Evolutionary conservation across 140 eudicot species (phyloP), one percentile per base, ranked within the genome.

Genomic region (Artemisia princeps): DNA sequence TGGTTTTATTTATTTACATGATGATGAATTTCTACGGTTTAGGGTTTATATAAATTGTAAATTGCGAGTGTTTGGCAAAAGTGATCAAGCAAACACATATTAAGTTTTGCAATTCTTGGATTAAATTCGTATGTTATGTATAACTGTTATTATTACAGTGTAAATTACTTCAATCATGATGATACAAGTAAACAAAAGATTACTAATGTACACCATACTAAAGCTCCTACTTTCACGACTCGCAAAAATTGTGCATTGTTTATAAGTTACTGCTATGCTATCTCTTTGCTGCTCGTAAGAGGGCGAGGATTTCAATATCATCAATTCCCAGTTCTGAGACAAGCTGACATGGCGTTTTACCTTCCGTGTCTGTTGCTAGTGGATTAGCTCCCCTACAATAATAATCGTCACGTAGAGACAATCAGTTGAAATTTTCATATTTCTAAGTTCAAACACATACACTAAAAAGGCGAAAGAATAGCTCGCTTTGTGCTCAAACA

Each of bases 361-460:
- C 92, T 68, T 80, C 84, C 52, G 45, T 40, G 62, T 87, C 96
- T 10, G 72, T 65, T 54, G 84, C 87, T 61, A 77, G 77, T 57
- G 92, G 80, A 77, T 85, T 55, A 10, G 87, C 96, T 72, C 98
- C 96, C 84, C 98, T 87, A 85, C 53, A 42, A 62, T 3, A 44
- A 58, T 10, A 20, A 53, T 19, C 20, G 58, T 48, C 64, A 77
- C 74, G 52, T 12, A 68, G 48, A 60, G 26, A 61, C 17, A 62
- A 62, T 62, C 55, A 26, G 62, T 60, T 11, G 1, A 51, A 24
- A 57, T 40, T 13, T 50, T 67, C 37, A 14, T 50, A 1, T 51
- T 74, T 19, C 53, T 4, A 24, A 61, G 57, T 37, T 50, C 49
- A 71, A 30, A 30, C 40, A 30, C 4, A 5, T 30, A 30, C 5